These are phyloP conservation scores for Eurotiales sp. DNA, from an alignment of 2,329 filamentous ascomycete species.

Conservation along the genomic window DNA sequence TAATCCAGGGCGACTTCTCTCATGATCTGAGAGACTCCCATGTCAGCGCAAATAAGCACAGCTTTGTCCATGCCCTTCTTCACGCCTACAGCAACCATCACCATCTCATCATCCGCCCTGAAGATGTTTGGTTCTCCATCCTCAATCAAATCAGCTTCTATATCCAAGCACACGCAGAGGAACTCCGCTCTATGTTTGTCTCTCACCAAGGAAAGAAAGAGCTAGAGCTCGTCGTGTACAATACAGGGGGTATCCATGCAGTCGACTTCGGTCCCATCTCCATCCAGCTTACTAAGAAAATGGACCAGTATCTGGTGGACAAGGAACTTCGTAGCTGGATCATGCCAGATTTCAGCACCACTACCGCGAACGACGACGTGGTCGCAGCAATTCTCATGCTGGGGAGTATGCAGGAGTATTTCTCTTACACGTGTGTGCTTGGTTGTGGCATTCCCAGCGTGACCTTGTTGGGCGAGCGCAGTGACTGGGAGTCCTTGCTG, in stretches of 20 bases:
- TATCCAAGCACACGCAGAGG: constrained; percentile 46
- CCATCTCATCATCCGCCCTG: constrained; percentile 47
- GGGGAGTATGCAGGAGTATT: constrained; percentile 51
- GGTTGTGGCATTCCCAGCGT: constrained; percentile 51
- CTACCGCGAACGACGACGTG: constrained; percentile 41
- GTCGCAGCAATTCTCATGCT: constrained; percentile 50
- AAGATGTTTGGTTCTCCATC: constrained; percentile 54
- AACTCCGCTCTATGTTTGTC: constrained; percentile 44
- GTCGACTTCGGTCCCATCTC: constrained; percentile 26
- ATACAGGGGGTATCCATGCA: constrained; percentile 17
- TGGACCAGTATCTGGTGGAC: constrained; percentile 43
- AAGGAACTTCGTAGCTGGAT: constrained; percentile 45
- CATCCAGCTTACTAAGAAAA: constrained; percentile 33
- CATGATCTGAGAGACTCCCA: no score
- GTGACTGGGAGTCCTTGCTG: constrained; percentile 46
- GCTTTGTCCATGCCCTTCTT: constrained; percentile 15
- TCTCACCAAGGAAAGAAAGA: constrained; percentile 41
- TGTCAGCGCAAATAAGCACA: no score
- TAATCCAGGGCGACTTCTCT: no score
- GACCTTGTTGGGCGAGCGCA: constrained; percentile 47
- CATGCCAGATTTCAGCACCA: constrained; percentile 52
- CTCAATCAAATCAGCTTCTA: constrained; percentile 47
- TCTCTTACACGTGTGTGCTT: constrained; percentile 29
- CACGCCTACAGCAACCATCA: constrained; percentile 29
- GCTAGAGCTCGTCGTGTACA: constrained; percentile 33